These are phyloP conservation scores for Rhinocladiella mackenziei DNA, from an alignment of 2,329 filamentous ascomycete genomes.

Conservation along the genomic window DNA sequence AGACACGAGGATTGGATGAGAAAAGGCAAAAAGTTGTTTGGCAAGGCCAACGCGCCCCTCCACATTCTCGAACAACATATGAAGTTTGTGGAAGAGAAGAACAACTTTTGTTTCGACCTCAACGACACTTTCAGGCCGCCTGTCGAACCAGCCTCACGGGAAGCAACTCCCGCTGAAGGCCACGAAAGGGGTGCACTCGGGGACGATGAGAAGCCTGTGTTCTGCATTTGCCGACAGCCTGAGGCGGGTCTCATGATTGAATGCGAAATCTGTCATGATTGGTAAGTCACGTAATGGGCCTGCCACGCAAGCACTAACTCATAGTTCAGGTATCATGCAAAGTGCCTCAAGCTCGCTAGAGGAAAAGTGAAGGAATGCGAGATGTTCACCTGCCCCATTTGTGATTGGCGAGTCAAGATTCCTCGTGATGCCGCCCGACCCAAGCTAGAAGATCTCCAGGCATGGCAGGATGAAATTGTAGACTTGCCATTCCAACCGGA, in stretches of 20 bases:
- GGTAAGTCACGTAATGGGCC: conserved; percentile 54
- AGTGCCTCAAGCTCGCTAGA: conserved; percentile 93
- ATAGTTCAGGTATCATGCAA: conserved; percentile 78
- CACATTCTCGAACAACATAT: conserved; percentile 95
- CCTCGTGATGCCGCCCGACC: conserved; percentile 92
- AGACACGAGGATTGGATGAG: conserved; percentile 99
- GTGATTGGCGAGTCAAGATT: conserved; percentile 95
- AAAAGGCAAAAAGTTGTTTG: conserved; percentile 93
- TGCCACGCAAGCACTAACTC: conserved; percentile 30
- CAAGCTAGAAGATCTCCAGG: conserved; percentile 82
- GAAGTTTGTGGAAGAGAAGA: conserved; percentile 86
- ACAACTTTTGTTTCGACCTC: conserved; percentile 86
- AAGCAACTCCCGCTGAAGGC: conserved; percentile 60
- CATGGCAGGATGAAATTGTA: conserved; percentile 78
- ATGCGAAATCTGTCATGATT: conserved; percentile 96
- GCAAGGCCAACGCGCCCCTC: conserved; percentile 93
- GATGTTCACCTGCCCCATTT: conserved; percentile 97
- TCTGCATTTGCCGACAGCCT: conserved; percentile 89
- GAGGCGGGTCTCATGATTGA: conserved; percentile 99
- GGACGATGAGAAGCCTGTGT: conserved; percentile 70
- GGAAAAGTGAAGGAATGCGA: conserved; percentile 98
- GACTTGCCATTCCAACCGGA: conserved; percentile 88
- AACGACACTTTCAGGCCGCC: conserved; percentile 83
- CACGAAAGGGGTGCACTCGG: conserved; percentile 51
- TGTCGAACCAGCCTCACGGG: conserved; percentile 85